Evolutionary conservation across 176 grass and related monocot species (phyloP).

Genomic region (Raddia distichophylla): DNA sequence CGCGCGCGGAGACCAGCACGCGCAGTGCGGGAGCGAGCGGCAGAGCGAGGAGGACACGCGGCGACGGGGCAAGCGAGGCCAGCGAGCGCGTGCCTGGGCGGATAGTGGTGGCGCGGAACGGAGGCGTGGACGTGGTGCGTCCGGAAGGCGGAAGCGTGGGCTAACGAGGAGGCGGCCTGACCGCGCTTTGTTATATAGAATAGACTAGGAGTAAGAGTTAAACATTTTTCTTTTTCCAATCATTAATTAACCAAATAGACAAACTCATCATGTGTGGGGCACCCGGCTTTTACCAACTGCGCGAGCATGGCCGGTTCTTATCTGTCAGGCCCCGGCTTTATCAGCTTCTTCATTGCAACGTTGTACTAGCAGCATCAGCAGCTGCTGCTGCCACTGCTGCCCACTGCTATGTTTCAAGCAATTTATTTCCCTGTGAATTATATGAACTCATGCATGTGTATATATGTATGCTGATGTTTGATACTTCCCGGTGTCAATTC

Average conservation of each 20-base stretch:
- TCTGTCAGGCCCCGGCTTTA: slow-evolving; percentile 10
- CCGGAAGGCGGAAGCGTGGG: no score
- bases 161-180: no score
- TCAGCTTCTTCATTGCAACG: neutral
- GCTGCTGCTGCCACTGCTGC: neutral
- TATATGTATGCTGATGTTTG: neutral
- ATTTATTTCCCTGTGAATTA: neutral
- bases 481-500: slow-evolving; percentile 12
- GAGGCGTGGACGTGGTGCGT: no score
- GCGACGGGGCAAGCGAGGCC: no score
- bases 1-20: no score
- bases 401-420: neutral
- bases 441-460: neutral
- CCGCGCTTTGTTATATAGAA: no score
- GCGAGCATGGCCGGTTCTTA: slow-evolving; percentile 13
- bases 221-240: no score
- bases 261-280: neutral
- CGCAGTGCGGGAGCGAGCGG: no score
- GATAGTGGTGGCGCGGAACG: no score
- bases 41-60: no score
- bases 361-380: neutral
- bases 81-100: no score
- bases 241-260: slow-evolving; percentile 9
- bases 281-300: slow-evolving; percentile 7
- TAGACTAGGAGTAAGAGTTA: no score